Base-by-base conservation (phyloP, 2,329 filamentous ascomycete species). In the Ceratocystis papillata region DNA sequence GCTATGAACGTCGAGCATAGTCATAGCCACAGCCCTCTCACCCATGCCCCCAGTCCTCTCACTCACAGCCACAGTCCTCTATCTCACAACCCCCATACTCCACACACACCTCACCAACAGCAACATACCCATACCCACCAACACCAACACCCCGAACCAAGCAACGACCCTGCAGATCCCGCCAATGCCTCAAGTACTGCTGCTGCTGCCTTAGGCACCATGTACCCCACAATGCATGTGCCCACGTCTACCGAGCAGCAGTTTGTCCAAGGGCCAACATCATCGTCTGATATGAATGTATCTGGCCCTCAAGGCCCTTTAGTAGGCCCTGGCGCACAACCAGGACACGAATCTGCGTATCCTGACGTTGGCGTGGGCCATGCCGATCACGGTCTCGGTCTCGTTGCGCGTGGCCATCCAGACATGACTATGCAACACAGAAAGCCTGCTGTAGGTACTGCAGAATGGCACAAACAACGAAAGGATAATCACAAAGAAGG, bases 401-500 rank as follows among this genome's bases (percentile, higher is more conserved):
- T 65, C 8, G 53, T 60, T 25, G 25, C 44, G 12, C 53, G 63
- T 33, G 41, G 37, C 55, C 63, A 65, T 25, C 5, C 63, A 20
- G 66, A 68, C 33, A 37, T 68, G 61, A 53, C 63, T 10, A 41
- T 68, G 53, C 63, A 65, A 25, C 66, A 68, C 59, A 77, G 81
- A 67, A 97, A 96, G 76, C 92, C 92, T 6, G 84, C 87, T 5
- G 94, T 97, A n/a, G 94, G 94, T 1, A 94, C 91, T 1, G 90
- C 96, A 65, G 93, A 97, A 76, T 99, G 94, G 94, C 94, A 99
- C 75, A 96, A 96, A 75, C 87, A 96, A 72, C 86, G 94, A 69
- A 94, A 96, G 74, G 93, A 97, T 73, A 99, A 97, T 70, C 94
- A 99, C 78, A 99, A 99, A 83, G 93, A 97, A 81, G 94, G 93